These are phyloP conservation scores for Solanum megistacrolobum DNA, from an alignment of 257 asterid species.

Conservation along the genomic window DNA sequence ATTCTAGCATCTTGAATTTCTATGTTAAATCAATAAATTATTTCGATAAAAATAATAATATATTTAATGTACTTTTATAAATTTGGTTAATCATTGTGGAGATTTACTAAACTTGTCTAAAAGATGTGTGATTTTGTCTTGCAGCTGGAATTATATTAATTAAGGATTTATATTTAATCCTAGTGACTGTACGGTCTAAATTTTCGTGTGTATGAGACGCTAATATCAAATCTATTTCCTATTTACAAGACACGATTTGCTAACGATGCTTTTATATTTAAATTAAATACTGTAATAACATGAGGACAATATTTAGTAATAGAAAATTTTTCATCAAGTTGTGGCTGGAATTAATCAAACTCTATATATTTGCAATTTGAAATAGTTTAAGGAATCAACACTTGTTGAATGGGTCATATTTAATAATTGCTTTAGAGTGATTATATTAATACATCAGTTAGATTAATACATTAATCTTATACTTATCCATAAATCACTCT, in stretches of 20 bases:
- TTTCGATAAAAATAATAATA: not conserved
- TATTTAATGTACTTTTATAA: no score
- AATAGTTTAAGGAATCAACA: not conserved
- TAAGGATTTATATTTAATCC: not conserved
- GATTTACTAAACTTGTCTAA: not conserved
- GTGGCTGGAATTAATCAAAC: not conserved
- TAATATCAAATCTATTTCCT: not conserved
- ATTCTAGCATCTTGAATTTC: not conserved
- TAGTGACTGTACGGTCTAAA: not conserved
- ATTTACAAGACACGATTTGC: not conserved
- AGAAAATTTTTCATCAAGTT: not conserved
- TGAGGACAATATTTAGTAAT: not conserved
- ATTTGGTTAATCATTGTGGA: no score
- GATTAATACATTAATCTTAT: not conserved
- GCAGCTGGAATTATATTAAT: not conserved
- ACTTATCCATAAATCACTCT: not conserved
- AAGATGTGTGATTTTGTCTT: not conserved
- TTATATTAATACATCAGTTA: not conserved
- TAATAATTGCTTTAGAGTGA: not conserved
- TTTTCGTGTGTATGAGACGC: not conserved
- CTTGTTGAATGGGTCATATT: not conserved
- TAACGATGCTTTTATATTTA: not conserved
- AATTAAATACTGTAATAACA: not conserved
- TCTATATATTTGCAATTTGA: not conserved
- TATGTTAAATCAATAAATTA: no score